Evolutionary conservation across 2,329 filamentous ascomycete species (phyloP).

Genomic region (Fusarium albidum): DNA sequence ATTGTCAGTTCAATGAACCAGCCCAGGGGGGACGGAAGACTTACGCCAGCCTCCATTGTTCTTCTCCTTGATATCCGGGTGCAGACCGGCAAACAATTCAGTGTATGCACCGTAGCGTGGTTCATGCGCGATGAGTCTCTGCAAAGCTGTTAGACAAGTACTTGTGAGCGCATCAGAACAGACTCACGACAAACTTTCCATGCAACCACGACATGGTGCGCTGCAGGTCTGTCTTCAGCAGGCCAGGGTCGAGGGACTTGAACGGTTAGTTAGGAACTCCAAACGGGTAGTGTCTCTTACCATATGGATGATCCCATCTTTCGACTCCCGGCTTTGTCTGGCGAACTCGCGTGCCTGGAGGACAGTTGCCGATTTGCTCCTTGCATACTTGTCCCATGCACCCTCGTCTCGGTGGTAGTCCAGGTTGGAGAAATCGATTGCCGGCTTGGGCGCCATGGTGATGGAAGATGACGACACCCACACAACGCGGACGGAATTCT

Average conservation of each 20-base stretch:
- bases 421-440: slow-evolving; percentile 27
- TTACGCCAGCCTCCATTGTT: slow-evolving; percentile 16
- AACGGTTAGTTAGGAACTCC: background rate
- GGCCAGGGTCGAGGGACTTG: slow-evolving; percentile 21
- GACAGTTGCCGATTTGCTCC: slow-evolving; percentile 40
- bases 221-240: slow-evolving; percentile 16
- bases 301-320: slow-evolving; percentile 18
- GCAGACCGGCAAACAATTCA: slow-evolving; percentile 51
- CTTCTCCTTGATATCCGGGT: slow-evolving; percentile 3
- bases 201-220: slow-evolving; percentile 1
- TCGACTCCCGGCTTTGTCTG: slow-evolving; percentile 19
- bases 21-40: too few species aligned
- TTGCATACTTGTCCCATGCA: slow-evolving; percentile 32
- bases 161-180: slow-evolving; percentile 1
- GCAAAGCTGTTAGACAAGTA: too few species aligned
- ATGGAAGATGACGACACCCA: slow-evolving; percentile 37
- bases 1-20: too few species aligned
- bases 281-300: background rate
- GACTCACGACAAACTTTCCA: background rate
- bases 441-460: background rate
- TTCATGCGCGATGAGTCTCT: too few species aligned
- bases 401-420: slow-evolving; percentile 28
- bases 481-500: slow-evolving; percentile 39
- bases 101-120: slow-evolving; percentile 52
- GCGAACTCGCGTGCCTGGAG: slow-evolving; percentile 39